Evolutionary conservation across 1,139 yeast genomes (phyloP), one percentile per base, ranked within the genome.

Genomic region (Spathaspora sp.): DNA sequence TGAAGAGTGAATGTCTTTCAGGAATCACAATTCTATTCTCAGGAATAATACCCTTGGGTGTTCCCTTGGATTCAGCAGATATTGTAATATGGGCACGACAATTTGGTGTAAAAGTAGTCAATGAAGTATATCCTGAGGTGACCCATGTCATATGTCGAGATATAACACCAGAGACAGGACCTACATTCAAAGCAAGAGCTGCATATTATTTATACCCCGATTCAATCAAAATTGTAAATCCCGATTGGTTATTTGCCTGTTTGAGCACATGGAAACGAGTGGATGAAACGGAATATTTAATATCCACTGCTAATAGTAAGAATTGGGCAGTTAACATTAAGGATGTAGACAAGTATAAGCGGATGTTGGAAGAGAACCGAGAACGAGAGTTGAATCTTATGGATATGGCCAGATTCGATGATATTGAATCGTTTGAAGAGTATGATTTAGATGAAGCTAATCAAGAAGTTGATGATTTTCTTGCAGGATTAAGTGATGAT

Each of bases 241-340:
- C 96, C 1, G 95, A 87, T 59, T 93, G 99, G 99, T 67, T 93
- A 3, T 90, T 90, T 68, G 84, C 87, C 20, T 88, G 97, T 61
- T 74, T 93, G 53, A 83, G 90, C 13, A 67, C 76, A 16, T 93
- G 99, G 98, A 70, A 72, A 44, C 79, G 78, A 45, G 84, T 83
- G 0, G 82, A 84, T 26, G 96, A 87, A 56, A 70, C 63, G 3
- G 81, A 78, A 7, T 90, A 75, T 60, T 64, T 75, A 43, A 68
- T 90, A n/a, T 65, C 70, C 9, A 73, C 80, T 10, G 72, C 70
- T 11, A 70, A 65, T 13, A 59, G 59, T 11, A 57, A 52, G 24
- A 68, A 75, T 37, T 74, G 78, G 78, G 54, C 53, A 23, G 70
- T 80, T 8, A 66, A 72, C 25, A 70, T 69, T 6, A 57, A 56